These are phyloP conservation scores for Penicillium polonicum DNA, from an alignment of 2,329 filamentous ascomycete genomes.

Conservation along the genomic window DNA sequence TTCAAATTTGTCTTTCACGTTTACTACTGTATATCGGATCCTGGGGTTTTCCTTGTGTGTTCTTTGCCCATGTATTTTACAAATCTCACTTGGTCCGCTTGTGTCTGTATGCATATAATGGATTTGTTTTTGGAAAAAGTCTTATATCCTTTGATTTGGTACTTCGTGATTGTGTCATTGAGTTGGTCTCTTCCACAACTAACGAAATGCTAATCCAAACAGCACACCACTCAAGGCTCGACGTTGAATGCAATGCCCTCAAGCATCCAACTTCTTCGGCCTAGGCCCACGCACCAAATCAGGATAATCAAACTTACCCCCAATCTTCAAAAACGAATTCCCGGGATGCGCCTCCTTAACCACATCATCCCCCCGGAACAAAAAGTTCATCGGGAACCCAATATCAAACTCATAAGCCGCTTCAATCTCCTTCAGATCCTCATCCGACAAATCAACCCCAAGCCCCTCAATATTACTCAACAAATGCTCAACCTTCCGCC, in stretches of 20 bases:
- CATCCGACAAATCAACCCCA: slow-evolving; percentile 50
- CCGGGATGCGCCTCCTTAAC: slow-evolving; percentile 14
- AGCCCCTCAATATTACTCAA: slow-evolving; percentile 58
- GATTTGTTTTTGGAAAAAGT: slow-evolving; percentile 15
- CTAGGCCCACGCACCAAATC: slow-evolving; percentile 14
- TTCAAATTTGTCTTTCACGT: slow-evolving; percentile 4
- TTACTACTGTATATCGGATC: slow-evolving; percentile 27
- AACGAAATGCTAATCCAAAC: background rate
- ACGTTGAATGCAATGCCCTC: background rate
- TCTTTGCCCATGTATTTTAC: slow-evolving; percentile 34
- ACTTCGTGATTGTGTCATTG: background rate
- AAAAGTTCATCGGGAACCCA: slow-evolving; percentile 30
- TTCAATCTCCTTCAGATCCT: slow-evolving; percentile 58
- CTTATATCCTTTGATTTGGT: background rate
- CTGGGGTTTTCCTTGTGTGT: slow-evolving; percentile 21
- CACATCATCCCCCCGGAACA: slow-evolving; percentile 8
- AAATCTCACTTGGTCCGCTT: slow-evolving; percentile 26
- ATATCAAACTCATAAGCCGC: slow-evolving; percentile 53
- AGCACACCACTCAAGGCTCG: too few relatives aligned
- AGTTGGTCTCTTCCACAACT: background rate
- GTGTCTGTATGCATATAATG: slow-evolving; percentile 38
- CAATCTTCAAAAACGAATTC: slow-evolving; percentile 11
- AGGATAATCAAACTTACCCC: slow-evolving; percentile 21
- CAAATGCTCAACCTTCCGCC: slow-evolving; percentile 54
- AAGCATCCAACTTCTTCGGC: slow-evolving; percentile 9